A percentile compares a stretch with the other conserved stretches of the same genome.
Conservation (phyloP, 768 basidiomycete genomes). For the Rhodotorula toruloides region DNA sequence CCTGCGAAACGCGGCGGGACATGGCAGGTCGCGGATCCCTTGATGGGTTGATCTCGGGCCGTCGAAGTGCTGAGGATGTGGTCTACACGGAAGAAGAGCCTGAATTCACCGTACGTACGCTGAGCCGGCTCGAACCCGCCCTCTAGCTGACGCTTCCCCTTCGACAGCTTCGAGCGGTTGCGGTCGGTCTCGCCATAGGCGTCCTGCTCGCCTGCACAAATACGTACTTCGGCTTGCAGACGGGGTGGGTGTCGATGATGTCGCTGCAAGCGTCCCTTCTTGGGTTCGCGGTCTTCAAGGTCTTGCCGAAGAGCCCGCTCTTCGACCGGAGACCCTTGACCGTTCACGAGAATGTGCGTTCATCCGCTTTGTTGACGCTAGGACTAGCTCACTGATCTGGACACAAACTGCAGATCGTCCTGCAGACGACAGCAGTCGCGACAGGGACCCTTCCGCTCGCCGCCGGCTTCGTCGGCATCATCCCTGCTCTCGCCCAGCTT, state of each 20-base stretch:
- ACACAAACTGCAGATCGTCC: conserved; percentile 71
- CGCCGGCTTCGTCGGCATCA: conserved; percentile 75
- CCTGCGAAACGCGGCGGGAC: too few relatives aligned
- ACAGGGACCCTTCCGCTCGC: conserved; percentile 61
- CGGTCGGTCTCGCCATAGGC: conserved; percentile 75
- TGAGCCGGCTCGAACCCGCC: not conserved
- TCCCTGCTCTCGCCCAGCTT: conserved; percentile 82
- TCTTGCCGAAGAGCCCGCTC: conserved; percentile 48
- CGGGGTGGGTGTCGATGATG: conserved; percentile 81
- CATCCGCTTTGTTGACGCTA: too few relatives aligned
- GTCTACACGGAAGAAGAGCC: too few relatives aligned
- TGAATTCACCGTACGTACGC: too few relatives aligned
- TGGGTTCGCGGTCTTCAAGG: conserved; percentile 72
- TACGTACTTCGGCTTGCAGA: conserved; percentile 77
- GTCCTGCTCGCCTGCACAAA: conserved; percentile 84
- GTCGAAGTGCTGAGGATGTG: too few relatives aligned
- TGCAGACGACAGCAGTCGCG: conserved; percentile 92
- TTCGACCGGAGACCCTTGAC: conserved; percentile 24
- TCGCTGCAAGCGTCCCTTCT: conserved; percentile 76
- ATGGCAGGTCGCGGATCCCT: too few relatives aligned
- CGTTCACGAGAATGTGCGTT: conserved; percentile 34
- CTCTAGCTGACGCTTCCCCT: not conserved
- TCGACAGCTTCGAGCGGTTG: conserved; percentile 55
- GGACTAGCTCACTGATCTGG: too few relatives aligned
- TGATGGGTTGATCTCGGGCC: too few relatives aligned